Evolutionary conservation across 2,329 filamentous ascomycete genomes (phyloP).

Genomic region (Pyricularia pennisetigena): DNA sequence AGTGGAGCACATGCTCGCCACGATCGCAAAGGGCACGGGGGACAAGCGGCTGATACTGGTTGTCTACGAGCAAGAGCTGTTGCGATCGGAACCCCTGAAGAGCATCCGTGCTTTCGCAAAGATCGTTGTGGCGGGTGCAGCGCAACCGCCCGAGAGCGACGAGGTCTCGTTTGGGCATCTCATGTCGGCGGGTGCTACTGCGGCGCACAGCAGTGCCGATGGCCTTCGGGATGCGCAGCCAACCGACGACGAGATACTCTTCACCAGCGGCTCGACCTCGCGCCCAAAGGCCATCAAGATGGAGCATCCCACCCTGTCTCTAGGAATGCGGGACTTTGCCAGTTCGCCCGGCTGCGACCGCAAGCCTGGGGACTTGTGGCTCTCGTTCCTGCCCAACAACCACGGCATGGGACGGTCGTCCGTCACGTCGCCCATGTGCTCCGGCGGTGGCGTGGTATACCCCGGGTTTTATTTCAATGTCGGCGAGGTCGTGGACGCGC

Average conservation of each 20-base stretch:
- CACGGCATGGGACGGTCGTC: not conserved
- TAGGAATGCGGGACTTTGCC: not conserved
- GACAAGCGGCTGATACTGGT: not conserved
- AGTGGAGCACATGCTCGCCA: not conserved
- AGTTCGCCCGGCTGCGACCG: not conserved
- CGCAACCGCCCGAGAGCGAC: no score
- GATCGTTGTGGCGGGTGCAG: not conserved
- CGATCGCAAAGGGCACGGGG: not conserved
- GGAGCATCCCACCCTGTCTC: not conserved
- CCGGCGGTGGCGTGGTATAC: not conserved
- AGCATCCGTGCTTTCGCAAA: not conserved
- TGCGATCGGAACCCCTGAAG: not conserved
- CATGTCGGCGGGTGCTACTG: not conserved
- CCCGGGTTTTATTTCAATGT: not conserved
- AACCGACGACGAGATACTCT: not conserved
- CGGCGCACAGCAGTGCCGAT: not conserved
- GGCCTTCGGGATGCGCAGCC: not conserved
- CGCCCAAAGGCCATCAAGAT: not conserved
- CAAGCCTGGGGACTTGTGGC: not conserved
- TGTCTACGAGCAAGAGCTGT: not conserved
- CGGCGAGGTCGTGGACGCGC: not conserved
- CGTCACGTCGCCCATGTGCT: not conserved
- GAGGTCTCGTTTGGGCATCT: not conserved
- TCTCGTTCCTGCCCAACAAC: not conserved
- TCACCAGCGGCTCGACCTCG: constrained; percentile 1